Evolutionary conservation across 345 rosid genomes (phyloP), one percentile per base, ranked within the genome.

Genomic region (Corchorus capsularis): DNA sequence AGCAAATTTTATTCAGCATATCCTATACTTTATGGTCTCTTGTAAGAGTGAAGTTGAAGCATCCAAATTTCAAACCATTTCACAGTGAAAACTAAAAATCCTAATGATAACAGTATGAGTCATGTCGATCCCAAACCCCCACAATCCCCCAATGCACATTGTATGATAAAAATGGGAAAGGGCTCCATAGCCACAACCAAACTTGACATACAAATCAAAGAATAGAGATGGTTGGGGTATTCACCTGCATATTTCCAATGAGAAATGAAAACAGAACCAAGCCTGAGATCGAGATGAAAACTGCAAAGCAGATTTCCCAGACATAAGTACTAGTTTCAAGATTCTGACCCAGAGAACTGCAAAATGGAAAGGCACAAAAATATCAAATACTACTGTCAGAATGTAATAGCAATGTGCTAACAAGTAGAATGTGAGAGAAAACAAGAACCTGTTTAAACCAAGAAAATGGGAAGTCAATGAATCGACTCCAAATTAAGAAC

Each of bases 171-270:
- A 17, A 45, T 39, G 13, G 1, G 63, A 43, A 34, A 59, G 35
- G 19, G 14, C 14, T 37, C 63, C 63, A 76, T 7, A 4, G 41
- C 69, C 20, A 43, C 16, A 69, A 66, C 57, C 19, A 45, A 66
- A 12, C 11, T 34, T 2, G 15, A 55, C 19, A 17, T 34, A 14
- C 63, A 66, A 75, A 55, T 34, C 56, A 37, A 54, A 19, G 41
- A 72, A 13, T 10, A 71, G 45, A 47, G 41, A 67, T 63, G 32
- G 57, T 61, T 57, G 37, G 59, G 37, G 59, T 15, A 82, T 85
- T n/a, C 70, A 92, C 97, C 97, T 92, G 97, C 97, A 93, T 93
- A 72, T 93, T 91, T 75, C 95, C 97, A 12, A 93, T 93, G 71
- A 93, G 92, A 81, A 93, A 84, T 1, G 94, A 86, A 81, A 93